A percentile compares a stretch with the other conserved stretches of the same genome.
These are phyloP conservation scores for Apiotrichum siamense DNA, from an alignment of 1,284 basidiomycete species.

Conservation along the genomic window DNA sequence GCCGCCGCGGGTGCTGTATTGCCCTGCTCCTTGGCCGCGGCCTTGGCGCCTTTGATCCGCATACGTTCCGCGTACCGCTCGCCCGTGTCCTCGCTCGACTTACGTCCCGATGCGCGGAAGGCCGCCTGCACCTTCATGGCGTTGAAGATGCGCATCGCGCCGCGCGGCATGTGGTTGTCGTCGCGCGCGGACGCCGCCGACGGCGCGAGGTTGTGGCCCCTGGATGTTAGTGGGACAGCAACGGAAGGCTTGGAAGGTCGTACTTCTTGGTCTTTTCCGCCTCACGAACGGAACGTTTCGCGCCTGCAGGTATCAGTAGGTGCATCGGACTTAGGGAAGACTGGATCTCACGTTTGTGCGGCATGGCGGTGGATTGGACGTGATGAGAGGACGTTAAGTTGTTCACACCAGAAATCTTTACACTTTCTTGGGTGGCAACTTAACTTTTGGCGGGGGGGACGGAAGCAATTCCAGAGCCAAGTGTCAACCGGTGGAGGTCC, in stretches of 20 bases:
- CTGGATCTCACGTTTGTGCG: constrained; percentile 40
- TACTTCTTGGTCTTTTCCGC: constrained; percentile 37
- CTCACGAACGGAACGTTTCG: constrained; percentile 39
- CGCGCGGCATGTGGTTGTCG: constrained; percentile 41
- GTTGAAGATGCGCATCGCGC: constrained; percentile 40
- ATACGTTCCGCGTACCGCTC: constrained; percentile 16
- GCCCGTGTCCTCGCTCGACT: constrained; percentile 36
- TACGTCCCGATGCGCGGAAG: constrained; percentile 34
- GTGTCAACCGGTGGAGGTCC: too few relatives aligned
- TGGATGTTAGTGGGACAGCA: constrained; percentile 17
- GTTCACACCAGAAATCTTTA: background rate
- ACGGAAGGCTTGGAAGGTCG: background rate
- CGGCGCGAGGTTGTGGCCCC: constrained; percentile 40
- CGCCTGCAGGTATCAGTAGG: constrained; percentile 28
- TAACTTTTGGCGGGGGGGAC: background rate
- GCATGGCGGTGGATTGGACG: constrained; percentile 38
- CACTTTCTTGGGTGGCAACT: background rate
- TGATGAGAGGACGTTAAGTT: constrained; percentile 14
- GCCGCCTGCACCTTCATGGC: constrained; percentile 29
- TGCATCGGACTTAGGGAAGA: too few relatives aligned
- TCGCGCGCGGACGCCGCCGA: constrained; percentile 9
- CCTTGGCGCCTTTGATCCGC: background rate
- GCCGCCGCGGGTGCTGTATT: too few relatives aligned
- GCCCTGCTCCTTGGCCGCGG: background rate
- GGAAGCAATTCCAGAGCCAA: too few relatives aligned